phyloP scores from a whole-genome alignment of 2,329 filamentous ascomycete species.

The Zymoseptoria crescenta region DNA sequence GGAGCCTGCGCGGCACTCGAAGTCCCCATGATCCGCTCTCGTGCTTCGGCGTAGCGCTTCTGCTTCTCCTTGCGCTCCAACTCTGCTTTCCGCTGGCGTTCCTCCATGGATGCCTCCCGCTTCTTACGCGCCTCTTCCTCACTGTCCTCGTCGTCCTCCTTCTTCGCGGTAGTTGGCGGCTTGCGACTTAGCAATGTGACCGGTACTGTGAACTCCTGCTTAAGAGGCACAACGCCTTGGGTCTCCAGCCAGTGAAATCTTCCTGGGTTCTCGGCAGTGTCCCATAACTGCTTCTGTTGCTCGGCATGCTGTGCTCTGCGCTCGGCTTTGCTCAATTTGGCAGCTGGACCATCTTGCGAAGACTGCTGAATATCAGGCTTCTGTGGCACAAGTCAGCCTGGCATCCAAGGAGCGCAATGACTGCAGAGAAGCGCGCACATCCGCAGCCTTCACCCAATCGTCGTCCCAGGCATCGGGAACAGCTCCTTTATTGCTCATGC shows the following conservation, averaged over 20 bases:
- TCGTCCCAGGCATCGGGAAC: slow-evolving; percentile 82
- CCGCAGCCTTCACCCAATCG: slow-evolving; percentile 77
- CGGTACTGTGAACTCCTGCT: slow-evolving; percentile 65
- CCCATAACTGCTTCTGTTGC: slow-evolving; percentile 78
- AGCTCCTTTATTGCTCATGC: slow-evolving; percentile 38
- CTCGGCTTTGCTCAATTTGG: slow-evolving; percentile 64
- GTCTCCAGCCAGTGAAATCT: slow-evolving; percentile 69
- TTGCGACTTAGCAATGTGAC: slow-evolving; percentile 82
- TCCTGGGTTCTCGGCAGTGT: slow-evolving; percentile 74
- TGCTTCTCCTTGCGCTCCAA: slow-evolving; percentile 82
- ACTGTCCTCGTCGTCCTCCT: slow-evolving; percentile 57
- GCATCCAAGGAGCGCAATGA: not conserved
- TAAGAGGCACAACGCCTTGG: slow-evolving; percentile 53
- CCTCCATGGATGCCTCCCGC: slow-evolving; percentile 60
- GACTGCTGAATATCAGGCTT: slow-evolving; percentile 30
- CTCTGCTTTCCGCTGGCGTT: slow-evolving; percentile 69
- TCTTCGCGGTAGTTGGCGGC: slow-evolving; percentile 53
- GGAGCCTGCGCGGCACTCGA: slow-evolving; percentile 23
- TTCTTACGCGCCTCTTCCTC: slow-evolving; percentile 55
- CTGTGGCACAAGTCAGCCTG: slow-evolving; percentile 19
- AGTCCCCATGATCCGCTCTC: slow-evolving; percentile 78
- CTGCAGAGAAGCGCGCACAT: slow-evolving; percentile 41
- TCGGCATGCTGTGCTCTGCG: slow-evolving; percentile 73
- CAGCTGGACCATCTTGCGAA: slow-evolving; percentile 32
- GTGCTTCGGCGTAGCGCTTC: slow-evolving; percentile 77